phyloP scores from a whole-genome alignment of 179 eudicot genomes.

The Silene vulgaris region DNA sequence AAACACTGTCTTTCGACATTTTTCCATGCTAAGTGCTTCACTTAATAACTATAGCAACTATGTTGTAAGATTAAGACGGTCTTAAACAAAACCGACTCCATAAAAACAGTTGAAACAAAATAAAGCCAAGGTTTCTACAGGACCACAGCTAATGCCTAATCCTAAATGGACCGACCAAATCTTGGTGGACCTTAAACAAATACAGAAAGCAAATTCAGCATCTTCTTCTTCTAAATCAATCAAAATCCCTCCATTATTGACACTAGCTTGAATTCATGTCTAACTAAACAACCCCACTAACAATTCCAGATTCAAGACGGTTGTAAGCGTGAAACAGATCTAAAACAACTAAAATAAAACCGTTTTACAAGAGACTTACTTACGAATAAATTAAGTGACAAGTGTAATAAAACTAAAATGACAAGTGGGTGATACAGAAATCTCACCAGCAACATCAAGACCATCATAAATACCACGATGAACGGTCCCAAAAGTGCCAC shows the following conservation, averaged over 20 bases:
- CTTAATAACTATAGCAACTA: too few species aligned
- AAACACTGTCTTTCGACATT: not conserved
- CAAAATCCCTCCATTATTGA: slow-evolving; percentile 3
- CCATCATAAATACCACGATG: slow-evolving; percentile 92
- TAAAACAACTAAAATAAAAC: not conserved
- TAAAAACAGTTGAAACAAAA: slow-evolving; percentile 15
- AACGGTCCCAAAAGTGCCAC: slow-evolving; percentile 94
- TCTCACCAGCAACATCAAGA: slow-evolving; percentile 77
- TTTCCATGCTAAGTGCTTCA: not conserved
- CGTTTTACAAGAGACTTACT: too few species aligned
- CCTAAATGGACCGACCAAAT: slow-evolving; percentile 34
- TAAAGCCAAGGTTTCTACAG: slow-evolving; percentile 27
- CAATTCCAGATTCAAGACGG: not conserved
- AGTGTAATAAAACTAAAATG: not conserved
- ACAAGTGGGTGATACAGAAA: slow-evolving; percentile 5
- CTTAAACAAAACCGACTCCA: slow-evolving; percentile 15
- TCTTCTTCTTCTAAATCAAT: slow-evolving; percentile 11
- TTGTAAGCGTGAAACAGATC: not conserved
- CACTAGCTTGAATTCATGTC: slow-evolving; percentile 5
- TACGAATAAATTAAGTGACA: too few species aligned
- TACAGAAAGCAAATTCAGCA: slow-evolving; percentile 20
- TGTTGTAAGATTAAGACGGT: not conserved
- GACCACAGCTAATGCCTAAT: slow-evolving; percentile 41
- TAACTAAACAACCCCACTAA: slow-evolving; percentile 18
- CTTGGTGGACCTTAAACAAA: slow-evolving; percentile 30